Evolutionary conservation across 2,329 filamentous ascomycete genomes (phyloP), one percentile per base, ranked within the genome.

Genomic region (Colletotrichum eleusines): DNA sequence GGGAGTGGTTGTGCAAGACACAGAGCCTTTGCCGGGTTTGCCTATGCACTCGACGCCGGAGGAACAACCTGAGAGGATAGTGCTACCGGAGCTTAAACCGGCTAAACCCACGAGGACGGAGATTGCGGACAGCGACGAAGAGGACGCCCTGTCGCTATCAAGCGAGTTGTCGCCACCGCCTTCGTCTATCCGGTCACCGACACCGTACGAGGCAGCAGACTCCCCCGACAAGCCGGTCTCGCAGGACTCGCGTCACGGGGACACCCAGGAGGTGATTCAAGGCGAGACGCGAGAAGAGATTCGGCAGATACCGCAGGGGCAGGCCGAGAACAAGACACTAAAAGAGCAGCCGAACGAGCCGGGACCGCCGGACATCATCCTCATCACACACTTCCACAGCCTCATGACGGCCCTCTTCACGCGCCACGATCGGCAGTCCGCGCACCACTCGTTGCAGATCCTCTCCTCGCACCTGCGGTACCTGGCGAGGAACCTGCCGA

Each of bases 381-480:
- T 90, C 63, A 78, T 90, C 64, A 88, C 88, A 9, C 86, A 88
- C 77, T 84, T 88, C 75, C 85, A 86, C 2, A 74, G 80, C 20
- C 80, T 90, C 5, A 81, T 90, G 26, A 84, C 82, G 33, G 77
- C 83, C 5, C 81, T 90, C 59, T 90, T 90, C 78, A 79, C 85
- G 1, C 81, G 83, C 66, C 82, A 83, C 70, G 81, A 84, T 74
- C 85, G 80, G 70, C 75, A 79, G 5, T 75, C 81, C 50, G 88
- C 87, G 1, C 87, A 89, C 77, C 75, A 77, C 5, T 78, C 80
- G 16, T 78, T 89, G n/a, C 80, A 83, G 42, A 78, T 81, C n/a
- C 82, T 90, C 28, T 82, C 83, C 33, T 80, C 78, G 4, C 83
- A 81, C 57, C 78, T 90, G 16, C 83, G 83, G 26, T 77, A 80